Base-by-base conservation (phyloP, 2,329 filamentous ascomycete genomes). In the Fusarium circinatum region DNA sequence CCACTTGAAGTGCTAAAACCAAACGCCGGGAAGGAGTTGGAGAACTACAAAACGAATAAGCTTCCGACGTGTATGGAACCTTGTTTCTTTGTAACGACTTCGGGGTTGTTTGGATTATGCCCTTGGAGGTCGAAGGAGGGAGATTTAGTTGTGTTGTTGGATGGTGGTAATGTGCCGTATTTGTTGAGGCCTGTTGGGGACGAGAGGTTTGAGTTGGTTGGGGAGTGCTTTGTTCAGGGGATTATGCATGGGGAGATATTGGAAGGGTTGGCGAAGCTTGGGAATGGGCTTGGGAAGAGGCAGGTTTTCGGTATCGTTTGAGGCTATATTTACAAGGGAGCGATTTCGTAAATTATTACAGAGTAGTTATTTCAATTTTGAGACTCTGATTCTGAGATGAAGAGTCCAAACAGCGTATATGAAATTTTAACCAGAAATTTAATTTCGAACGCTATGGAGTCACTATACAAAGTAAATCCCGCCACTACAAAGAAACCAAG, bases 131-230 rank as follows among this genome's bases (percentile, higher is more conserved):
- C 73, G 4, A 65, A 38, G n/a, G 73, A 69, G 7, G 68, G 56
- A 3, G 73, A 74, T 20, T 20, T 61, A 2, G 32, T 75, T 49
- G 64, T 61, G 1, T 15, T 75, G 14, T 7, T 75, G 0, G 57
- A 71, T 24, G 73, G 73, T 1, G 73, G 64, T 0, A 74, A 71
- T 17, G 73, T 74, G 1, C 73, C 73, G 3, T 75, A 70, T 24
- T 14, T 74, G 1, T 22, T 75, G 8, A 48, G 67, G 8, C 36
- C 56, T 5, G n/a, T 45, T 3, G 41, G 38, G 2, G 42, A 47
- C 1, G 17, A 26, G 8, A n/a, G 2, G 15, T 72, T 52, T 51
- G 45, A 68, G 55, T 36, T 74, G n/a, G 39, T 62, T 2, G 71
- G 71, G 4, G 71, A 74, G n/a, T 74, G 71, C 3, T 74, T 61